Evolutionary conservation across 2,329 filamentous ascomycete genomes (phyloP), one percentile per base, ranked within the genome.

Genomic region (Penicillium sumatraense): DNA sequence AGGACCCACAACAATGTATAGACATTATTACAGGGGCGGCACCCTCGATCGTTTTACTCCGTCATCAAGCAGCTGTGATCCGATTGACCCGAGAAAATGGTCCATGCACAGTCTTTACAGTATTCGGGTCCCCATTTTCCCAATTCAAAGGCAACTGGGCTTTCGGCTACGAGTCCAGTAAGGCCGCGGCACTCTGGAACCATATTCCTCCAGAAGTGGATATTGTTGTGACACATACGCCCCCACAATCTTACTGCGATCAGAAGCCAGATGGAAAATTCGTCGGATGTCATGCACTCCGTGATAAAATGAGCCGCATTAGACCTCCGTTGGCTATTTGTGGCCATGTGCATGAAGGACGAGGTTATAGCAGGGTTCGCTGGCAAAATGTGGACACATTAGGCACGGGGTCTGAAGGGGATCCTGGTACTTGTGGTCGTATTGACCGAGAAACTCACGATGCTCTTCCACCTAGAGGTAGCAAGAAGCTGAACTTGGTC

Each of bases 101-200:
- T 5, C 79, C 81, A 44, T 71, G 72, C 21, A 81, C 80, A 2
- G 62, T 62, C 23, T 79, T 86, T 64, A 82, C 77, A 48, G 73
- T 86, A n/a, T 86, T 85, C 59, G 84, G 83, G 5, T 85, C 82
- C 38, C 84, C 84, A 7, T 82, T 76, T 60, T 82, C 81, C 10
- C 81, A 74, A 20, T 74, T 71, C 8, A 59, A 67, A 21, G 70
- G 74, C 2, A 72, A 75, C n/a, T 84, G 82, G 81, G 83, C 81
- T 1, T 86, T 86, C 62, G 77, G 81, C 58, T 86, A 86, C 67
- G 62, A 69, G 18, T 59, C 69, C n/a, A 64, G 71, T 2, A 68
- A 75, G 44, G 80, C 78, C 11, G 57, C 64, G 36, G 54, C 65
- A 11, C 66, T 83, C 8, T 86, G 83, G 83, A 57, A 68, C 42